These are phyloP conservation scores for Jatropha podagrica DNA, from an alignment of 441 rosid species.

Conservation along the genomic window DNA sequence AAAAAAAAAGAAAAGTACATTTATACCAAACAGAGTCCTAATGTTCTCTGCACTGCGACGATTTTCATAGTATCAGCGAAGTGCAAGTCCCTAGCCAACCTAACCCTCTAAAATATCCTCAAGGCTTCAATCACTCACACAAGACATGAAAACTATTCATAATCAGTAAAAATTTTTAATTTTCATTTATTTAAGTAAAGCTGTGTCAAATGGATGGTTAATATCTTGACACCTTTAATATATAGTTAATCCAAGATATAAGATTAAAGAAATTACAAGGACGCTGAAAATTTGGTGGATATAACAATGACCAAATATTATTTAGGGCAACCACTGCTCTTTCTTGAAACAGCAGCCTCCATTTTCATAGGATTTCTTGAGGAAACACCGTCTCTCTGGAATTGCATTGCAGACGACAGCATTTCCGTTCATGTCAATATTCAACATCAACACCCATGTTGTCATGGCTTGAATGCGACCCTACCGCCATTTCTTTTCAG, in stretches of 20 bases:
- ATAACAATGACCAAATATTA: conserved; percentile 7
- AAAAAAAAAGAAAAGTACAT: too few relatives aligned
- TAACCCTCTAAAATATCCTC: background rate
- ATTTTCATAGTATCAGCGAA: too few relatives aligned
- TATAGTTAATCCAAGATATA: background rate
- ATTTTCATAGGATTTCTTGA: background rate
- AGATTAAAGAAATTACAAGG: conserved; percentile 12
- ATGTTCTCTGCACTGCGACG: too few relatives aligned
- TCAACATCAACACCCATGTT: background rate
- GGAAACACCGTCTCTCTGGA: conserved; percentile 5
- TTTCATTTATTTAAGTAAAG: background rate
- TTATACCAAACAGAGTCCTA: too few relatives aligned
- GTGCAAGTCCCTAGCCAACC: background rate
- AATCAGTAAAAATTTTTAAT: background rate
- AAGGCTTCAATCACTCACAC: background rate
- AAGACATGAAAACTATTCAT: background rate
- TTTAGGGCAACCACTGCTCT: background rate
- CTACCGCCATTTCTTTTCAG: conserved; percentile 45
- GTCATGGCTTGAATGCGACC: background rate
- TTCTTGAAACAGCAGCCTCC: conserved; percentile 9
- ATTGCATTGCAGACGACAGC: conserved; percentile 1
- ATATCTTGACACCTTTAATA: conserved; percentile 4
- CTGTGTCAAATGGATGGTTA: conserved; percentile 10
- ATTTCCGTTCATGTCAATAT: background rate
- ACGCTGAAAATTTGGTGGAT: conserved; percentile 13